Evolutionary conservation across 2,329 filamentous ascomycete species (phyloP).

Genomic region (Graphilbum fragrans): DNA sequence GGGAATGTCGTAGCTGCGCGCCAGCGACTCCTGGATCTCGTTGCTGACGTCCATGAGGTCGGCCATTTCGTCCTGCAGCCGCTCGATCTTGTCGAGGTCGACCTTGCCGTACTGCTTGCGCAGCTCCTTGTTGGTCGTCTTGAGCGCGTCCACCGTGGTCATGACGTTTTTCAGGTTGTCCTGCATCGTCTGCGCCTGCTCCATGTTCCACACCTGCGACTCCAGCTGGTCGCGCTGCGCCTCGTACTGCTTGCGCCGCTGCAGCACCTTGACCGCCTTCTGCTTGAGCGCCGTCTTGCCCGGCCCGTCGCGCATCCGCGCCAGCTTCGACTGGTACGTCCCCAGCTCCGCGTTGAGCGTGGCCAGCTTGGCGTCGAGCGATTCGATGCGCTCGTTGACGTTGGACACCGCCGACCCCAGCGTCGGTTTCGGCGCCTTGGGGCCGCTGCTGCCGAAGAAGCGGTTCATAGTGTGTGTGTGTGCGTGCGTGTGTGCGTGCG

Average conservation of each 20-base stretch:
- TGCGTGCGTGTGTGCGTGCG: no score
- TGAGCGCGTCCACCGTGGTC: slow-evolving; percentile 96
- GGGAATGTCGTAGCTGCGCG: slow-evolving; percentile 82
- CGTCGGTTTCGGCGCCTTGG: slow-evolving; percentile 77
- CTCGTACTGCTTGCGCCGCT: slow-evolving; percentile 91
- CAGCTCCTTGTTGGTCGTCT: slow-evolving; percentile 88
- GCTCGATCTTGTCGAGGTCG: slow-evolving; percentile 93
- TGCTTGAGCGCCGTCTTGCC: slow-evolving; percentile 88
- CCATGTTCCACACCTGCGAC: slow-evolving; percentile 97
- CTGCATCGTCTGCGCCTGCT: slow-evolving; percentile 96
- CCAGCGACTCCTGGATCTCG: slow-evolving; percentile 93
- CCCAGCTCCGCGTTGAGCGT: slow-evolving; percentile 82
- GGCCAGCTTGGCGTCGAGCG: slow-evolving; percentile 88
- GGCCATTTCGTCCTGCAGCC: slow-evolving; percentile 97
- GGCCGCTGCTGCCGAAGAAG: slow-evolving; percentile 63
- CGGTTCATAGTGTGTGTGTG: slow-evolving; percentile 64
- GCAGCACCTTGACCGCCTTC: slow-evolving; percentile 87
- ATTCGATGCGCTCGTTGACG: slow-evolving; percentile 73
- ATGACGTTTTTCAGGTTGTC: slow-evolving; percentile 98
- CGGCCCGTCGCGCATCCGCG: slow-evolving; percentile 90
- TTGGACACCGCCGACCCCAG: slow-evolving; percentile 73
- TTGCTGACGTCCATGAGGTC: slow-evolving; percentile 96
- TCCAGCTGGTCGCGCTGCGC: slow-evolving; percentile 86
- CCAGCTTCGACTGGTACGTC: slow-evolving; percentile 75
- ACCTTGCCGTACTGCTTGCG: slow-evolving; percentile 94